Conservation (phyloP, 108 stramenopile species). For the Fragilaria crotonensis region DNA sequence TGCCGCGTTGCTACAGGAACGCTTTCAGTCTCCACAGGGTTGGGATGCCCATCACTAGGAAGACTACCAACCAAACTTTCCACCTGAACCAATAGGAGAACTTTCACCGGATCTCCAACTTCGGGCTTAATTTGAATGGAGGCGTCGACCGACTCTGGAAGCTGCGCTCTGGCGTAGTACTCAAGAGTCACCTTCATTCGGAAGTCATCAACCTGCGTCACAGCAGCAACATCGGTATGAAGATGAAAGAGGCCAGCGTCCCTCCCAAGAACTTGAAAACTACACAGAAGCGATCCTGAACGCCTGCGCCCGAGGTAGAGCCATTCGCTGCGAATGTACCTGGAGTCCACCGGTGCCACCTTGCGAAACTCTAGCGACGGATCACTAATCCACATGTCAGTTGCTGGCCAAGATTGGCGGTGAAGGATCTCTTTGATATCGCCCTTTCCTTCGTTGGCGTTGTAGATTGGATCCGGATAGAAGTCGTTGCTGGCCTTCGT, state of each 20-base stretch:
- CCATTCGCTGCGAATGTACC: not conserved
- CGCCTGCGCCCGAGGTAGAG: not conserved
- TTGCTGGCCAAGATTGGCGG: slow-evolving; percentile 7
- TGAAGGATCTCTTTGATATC: slow-evolving; percentile 8
- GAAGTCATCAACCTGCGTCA: not conserved
- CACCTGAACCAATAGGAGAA: not conserved
- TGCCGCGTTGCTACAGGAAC: too few species aligned
- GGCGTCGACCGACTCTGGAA: not conserved
- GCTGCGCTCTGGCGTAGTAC: not conserved
- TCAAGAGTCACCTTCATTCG: not conserved
- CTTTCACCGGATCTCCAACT: not conserved
- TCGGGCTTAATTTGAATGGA: not conserved
- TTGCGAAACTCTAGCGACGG: not conserved
- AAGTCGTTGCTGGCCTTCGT: not conserved
- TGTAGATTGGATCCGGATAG: slow-evolving; percentile 5
- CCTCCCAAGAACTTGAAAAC: not conserved
- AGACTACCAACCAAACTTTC: too few species aligned
- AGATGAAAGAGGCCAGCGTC: not conserved
- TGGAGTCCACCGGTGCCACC: not conserved
- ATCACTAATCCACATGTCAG: slow-evolving; percentile 6
- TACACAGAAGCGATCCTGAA: not conserved
- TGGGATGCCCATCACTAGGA: too few species aligned
- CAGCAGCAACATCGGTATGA: not conserved
- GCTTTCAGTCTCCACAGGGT: too few species aligned
- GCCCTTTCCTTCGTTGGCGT: slow-evolving; percentile 9